Evolutionary conservation across 169 alveolate genomes (phyloP).

Genomic region (Cyclospora cayetanensis): DNA sequence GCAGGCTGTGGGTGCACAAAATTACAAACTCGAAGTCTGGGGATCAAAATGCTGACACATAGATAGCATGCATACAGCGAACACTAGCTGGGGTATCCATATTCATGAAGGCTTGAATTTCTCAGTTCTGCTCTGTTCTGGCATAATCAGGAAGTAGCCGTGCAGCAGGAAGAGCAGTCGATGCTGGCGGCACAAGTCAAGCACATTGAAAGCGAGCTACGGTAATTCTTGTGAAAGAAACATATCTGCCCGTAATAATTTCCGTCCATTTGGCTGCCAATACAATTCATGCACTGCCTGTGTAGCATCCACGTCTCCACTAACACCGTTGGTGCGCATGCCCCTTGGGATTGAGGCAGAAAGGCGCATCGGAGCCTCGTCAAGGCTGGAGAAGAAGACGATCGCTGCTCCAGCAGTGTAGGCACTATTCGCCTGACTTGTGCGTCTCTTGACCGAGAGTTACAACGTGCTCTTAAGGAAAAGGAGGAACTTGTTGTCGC

Average conservation of each 20-base stretch:
- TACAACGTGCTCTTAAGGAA: constrained; percentile 82
- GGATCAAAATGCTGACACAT: neutral
- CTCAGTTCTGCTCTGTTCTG: neutral
- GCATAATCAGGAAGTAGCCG: neutral
- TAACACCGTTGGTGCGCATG: neutral
- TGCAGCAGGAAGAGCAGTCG: constrained; percentile 78
- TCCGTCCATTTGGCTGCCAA: too few relatives aligned
- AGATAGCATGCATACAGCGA: neutral
- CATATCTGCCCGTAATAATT: too few relatives aligned
- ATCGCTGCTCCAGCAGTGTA: constrained; percentile 75
- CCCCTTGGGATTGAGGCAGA: constrained; percentile 80
- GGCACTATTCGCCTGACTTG: constrained; percentile 88
- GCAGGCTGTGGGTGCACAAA: constrained; percentile 76
- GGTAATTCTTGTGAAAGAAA: too few relatives aligned
- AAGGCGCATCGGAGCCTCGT: constrained; percentile 82
- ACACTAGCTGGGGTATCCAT: neutral
- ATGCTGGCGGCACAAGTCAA: constrained; percentile 71
- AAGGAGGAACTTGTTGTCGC: constrained; percentile 92
- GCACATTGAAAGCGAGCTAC: constrained; percentile 71
- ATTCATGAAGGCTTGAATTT: neutral
- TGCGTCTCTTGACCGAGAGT: constrained; percentile 87
- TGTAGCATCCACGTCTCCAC: too few relatives aligned
- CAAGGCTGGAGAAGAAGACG: constrained; percentile 77
- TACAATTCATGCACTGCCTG: too few relatives aligned
- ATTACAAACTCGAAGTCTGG: neutral